Base-by-base conservation (phyloP, 192 early-diverging fungal species). In the Backusella westeae region DNA sequence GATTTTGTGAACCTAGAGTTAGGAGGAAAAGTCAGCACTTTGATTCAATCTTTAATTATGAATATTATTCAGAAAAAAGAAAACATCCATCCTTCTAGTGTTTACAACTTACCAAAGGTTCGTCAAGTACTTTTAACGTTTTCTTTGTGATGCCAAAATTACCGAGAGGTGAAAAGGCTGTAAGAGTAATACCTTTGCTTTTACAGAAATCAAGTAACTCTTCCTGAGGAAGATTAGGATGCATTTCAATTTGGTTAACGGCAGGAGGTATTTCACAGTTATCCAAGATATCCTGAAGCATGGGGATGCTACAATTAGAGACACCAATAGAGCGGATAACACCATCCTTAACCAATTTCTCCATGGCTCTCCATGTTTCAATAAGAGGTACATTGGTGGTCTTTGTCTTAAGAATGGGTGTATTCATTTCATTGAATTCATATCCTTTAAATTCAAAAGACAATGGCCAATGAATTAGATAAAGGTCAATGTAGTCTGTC, bases 401-500 rank as follows among this genome's bases (percentile, higher is more conserved):
- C 26, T 82, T 71, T 32, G 70, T 80, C 1, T 21, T 19, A 65
- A 87, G 81, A 17, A 67, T 46, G 19, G 68, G 49, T 35, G 81
- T 82, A 32, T 80, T 78, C 21, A 56, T 4, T 3, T 71, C 41
- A 15, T 42, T 26, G 34, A 69, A 71, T 14, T 81, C 80, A 36
- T 75, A 81, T 7, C 77, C 77, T 59, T 56, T 74, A 71, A 78
- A 84, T 74, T 83, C 79, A 78, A 80, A 85, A 6, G 93, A 90
- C 36, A 88, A 75, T 0, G 96, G 94, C 93, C 92, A 97, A 85
- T 97, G 96, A 74, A 96, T 88, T 42, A 97, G 80, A 75, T 95
- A 93, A 59, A 96, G 74, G 74, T 97, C 95, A 32, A 97, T 78
- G 78, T 97, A 95, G 29, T 91, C 87, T 38, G 93, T 73, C 52